Percentiles rank a stretch among this genome's conserved stretches.
Conservation (phyloP, 768 basidiomycete genomes). For the Hericium coralloides region DNA sequence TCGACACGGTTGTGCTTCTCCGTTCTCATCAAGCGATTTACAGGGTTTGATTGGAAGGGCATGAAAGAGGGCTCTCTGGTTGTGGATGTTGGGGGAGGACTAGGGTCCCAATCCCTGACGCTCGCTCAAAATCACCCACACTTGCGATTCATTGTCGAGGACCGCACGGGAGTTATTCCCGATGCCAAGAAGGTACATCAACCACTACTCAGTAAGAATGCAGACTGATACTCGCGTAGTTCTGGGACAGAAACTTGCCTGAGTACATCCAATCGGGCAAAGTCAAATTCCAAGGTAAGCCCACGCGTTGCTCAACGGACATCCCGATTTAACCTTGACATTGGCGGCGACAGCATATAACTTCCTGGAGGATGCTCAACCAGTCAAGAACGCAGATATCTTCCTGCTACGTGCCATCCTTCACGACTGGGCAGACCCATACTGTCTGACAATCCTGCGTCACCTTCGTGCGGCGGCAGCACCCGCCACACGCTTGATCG, state of each 20-base stretch:
- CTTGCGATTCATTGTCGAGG: slow-evolving; percentile 48
- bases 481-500: slow-evolving; percentile 28
- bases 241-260: neutral
- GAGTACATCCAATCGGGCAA: neutral
- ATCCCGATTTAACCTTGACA: neutral
- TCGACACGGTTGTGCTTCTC: neutral
- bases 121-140: slow-evolving; percentile 31
- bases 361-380: slow-evolving; percentile 19
- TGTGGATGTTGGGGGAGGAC: slow-evolving; percentile 65
- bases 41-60: neutral
- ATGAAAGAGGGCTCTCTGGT: slow-evolving; percentile 42
- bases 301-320: neutral
- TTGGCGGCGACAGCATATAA: neutral
- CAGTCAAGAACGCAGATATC: slow-evolving; percentile 26
- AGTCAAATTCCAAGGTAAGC: neutral
- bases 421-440: slow-evolving; percentile 31
- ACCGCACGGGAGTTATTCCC: neutral
- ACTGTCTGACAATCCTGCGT: slow-evolving; percentile 25
- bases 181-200: neutral
- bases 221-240: neutral
- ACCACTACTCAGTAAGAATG: neutral
- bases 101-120: slow-evolving; percentile 42
- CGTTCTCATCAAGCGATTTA: neutral
- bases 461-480: slow-evolving; percentile 28
- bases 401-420: slow-evolving; percentile 29